A percentile compares a stretch with the other conserved stretches of the same genome.
Evolutionary conservation across 441 rosid species (phyloP).

Genomic region (Pelargonium myrrhifolium): DNA sequence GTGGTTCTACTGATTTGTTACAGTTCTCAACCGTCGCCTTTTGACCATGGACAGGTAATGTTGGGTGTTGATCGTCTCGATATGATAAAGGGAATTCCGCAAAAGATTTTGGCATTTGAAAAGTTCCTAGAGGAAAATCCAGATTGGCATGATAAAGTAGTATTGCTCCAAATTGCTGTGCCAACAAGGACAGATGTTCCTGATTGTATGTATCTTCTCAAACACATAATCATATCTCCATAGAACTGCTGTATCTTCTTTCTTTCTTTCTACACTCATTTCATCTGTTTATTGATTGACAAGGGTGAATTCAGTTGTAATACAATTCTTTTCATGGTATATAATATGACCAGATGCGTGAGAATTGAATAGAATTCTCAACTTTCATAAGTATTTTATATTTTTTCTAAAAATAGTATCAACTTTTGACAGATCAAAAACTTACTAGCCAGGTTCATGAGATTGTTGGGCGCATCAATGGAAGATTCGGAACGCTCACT

Average conservation of each 20-base stretch:
- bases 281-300: not conserved
- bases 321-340: not conserved
- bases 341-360: not conserved
- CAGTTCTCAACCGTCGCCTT: constrained; percentile 13
- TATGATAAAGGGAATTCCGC: constrained; percentile 99
- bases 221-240: not conserved
- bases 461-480: constrained; percentile 98
- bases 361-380: not conserved
- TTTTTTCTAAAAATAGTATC: not conserved
- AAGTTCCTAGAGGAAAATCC: constrained; percentile 96
- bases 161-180: constrained; percentile 93
- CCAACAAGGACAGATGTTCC: constrained; percentile 99
- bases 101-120: constrained; percentile 95
- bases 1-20: constrained; percentile 1
- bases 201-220: constrained; percentile 60
- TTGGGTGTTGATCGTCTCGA: constrained; percentile 98
- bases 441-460: constrained; percentile 99
- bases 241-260: constrained; percentile 13
- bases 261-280: not conserved
- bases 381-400: too few species aligned
- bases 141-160: constrained; percentile 93
- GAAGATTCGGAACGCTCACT: constrained; percentile 94
- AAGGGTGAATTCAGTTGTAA: not conserved
- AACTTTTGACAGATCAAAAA: constrained; percentile 67
- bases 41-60: constrained; percentile 59